phyloP scores from a whole-genome alignment of 139 green algal species.

The Micractinium sp. region DNA sequence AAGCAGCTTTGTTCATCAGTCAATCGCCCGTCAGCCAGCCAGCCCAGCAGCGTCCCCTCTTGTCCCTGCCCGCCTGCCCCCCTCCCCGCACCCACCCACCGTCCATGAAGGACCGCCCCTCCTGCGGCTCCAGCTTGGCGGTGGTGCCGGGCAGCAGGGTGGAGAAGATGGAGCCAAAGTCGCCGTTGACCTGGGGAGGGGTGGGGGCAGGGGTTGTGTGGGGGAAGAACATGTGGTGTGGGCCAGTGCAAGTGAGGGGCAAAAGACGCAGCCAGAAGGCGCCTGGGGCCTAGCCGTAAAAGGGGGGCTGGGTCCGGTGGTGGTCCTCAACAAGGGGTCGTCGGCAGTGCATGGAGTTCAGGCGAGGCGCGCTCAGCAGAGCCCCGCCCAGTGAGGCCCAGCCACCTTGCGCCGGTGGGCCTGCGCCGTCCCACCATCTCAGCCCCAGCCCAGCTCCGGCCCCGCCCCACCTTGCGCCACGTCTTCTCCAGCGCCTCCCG shows the following conservation, averaged over 20 bases:
- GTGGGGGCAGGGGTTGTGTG: background rate
- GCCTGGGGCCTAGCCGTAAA: no score
- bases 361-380: no score
- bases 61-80: background rate
- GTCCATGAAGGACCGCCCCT: conserved; percentile 83
- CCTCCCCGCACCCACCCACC: conserved; percentile 44
- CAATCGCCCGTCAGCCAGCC: background rate
- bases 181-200: conserved; percentile 52
- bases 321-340: no score
- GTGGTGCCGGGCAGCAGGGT: conserved; percentile 95
- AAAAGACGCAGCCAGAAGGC: no score
- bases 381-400: no score
- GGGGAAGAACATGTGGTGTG: background rate
- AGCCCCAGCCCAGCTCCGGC: background rate
- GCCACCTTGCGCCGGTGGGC: no score
- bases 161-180: conserved; percentile 97
- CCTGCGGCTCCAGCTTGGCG: conserved; percentile 92
- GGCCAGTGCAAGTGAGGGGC: no score
- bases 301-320: no score
- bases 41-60: background rate
- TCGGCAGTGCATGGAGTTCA: no score
- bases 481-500: conserved; percentile 82
- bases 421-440: no score
- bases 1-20: no score
- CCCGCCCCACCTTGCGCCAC: conserved; percentile 83